Evolutionary conservation across 805 yeast genomes (phyloP).

Genomic region (Starmerella khaoyaiensis): DNA sequence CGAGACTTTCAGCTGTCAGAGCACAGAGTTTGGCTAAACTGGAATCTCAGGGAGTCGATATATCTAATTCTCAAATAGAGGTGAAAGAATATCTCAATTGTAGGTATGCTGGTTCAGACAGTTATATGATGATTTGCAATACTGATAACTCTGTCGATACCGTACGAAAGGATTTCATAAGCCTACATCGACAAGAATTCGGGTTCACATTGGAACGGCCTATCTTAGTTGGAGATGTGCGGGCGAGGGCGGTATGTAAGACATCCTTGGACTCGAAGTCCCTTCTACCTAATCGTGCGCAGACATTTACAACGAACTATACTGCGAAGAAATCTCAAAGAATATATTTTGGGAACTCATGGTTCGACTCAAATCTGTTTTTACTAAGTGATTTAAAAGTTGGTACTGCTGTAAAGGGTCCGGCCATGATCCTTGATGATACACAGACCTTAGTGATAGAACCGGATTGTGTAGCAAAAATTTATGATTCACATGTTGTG

Average conservation of each 20-base stretch:
- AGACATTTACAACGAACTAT: neutral
- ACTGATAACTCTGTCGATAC: neutral
- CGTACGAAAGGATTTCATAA: constrained; percentile 35
- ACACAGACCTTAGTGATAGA: constrained; percentile 71
- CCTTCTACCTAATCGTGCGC: constrained; percentile 8
- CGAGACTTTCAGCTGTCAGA: constrained; percentile 36
- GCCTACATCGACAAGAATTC: constrained; percentile 54
- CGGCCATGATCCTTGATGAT: constrained; percentile 64
- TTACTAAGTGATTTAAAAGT: constrained; percentile 39
- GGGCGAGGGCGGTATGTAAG: constrained; percentile 44
- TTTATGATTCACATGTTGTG: constrained; percentile 50
- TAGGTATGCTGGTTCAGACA: constrained; percentile 82
- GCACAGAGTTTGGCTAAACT: constrained; percentile 34
- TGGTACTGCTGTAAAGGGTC: constrained; percentile 50
- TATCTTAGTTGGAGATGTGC: constrained; percentile 55
- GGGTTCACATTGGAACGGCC: constrained; percentile 53
- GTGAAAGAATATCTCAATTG: constrained; percentile 60
- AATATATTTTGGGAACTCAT: constrained; percentile 45
- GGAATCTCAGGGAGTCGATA: constrained; percentile 40
- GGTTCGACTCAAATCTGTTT: constrained; percentile 42
- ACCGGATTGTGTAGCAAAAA: constrained; percentile 44
- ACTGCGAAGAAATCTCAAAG: constrained; percentile 25
- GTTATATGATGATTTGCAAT: constrained; percentile 56
- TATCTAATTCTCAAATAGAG: constrained; percentile 30
- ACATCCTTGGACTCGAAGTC: neutral